phyloP scores from a whole-genome alignment of 306 rosid species.

The Inga laurina region DNA sequence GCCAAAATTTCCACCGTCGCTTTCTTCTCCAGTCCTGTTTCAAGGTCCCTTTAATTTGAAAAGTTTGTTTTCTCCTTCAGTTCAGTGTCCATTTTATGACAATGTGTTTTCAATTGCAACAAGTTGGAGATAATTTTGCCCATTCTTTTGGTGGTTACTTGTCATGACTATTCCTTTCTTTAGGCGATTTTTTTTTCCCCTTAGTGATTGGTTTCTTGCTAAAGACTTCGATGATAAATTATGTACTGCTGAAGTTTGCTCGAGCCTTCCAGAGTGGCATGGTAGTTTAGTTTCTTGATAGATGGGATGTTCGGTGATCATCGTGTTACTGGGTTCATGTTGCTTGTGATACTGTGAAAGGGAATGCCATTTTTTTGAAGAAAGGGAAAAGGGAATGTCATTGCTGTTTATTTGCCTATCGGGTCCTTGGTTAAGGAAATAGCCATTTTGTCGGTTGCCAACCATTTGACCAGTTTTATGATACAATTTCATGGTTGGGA shows the following conservation, averaged over 20 bases:
- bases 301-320: slow-evolving; percentile 20
- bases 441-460: not conserved
- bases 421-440: slow-evolving; percentile 1
- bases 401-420: slow-evolving; percentile 7
- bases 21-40: slow-evolving; percentile 51
- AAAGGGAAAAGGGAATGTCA: not conserved
- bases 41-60: slow-evolving; percentile 46
- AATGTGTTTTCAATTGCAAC: not conserved
- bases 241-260: not conserved
- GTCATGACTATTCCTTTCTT: not conserved
- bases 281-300: not conserved
- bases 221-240: not conserved
- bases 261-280: not conserved
- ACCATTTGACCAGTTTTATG: not conserved
- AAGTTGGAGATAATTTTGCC: not conserved
- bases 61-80: not conserved
- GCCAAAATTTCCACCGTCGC: slow-evolving; percentile 39
- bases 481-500: not conserved
- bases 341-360: slow-evolving; percentile 18
- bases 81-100: slow-evolving; percentile 27
- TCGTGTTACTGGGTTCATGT: slow-evolving; percentile 18
- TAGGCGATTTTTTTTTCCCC: not conserved
- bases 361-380: not conserved
- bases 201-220: not conserved
- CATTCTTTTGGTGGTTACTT: not conserved